phyloP scores from a whole-genome alignment of 257 asterid species.

The Solanum rostratum region DNA sequence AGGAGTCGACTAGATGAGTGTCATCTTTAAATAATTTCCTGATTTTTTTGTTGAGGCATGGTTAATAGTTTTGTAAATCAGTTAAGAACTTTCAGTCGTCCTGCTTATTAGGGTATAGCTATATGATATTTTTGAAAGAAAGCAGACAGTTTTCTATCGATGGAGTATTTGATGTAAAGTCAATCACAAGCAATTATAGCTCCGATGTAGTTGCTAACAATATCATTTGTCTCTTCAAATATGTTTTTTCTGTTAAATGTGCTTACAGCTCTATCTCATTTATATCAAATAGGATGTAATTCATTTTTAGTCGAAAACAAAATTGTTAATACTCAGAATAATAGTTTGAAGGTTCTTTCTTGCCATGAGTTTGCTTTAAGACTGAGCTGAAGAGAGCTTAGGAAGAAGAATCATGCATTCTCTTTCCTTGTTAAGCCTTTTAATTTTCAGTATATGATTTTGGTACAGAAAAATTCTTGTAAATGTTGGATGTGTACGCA shows the following conservation, averaged over 20 bases:
- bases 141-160: neutral
- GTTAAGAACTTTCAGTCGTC: neutral
- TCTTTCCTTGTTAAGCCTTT: too few species aligned
- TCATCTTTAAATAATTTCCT: slow-evolving; percentile 10
- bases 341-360: too few species aligned
- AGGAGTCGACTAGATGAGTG: slow-evolving; percentile 77
- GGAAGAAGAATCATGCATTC: neutral
- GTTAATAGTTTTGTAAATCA: neutral
- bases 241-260: neutral
- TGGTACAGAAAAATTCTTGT: too few species aligned
- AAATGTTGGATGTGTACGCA: too few species aligned
- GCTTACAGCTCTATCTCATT: neutral
- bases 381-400: too few species aligned
- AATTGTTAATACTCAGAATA: too few species aligned
- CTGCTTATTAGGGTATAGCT: neutral
- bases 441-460: too few species aligned
- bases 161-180: neutral
- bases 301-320: too few species aligned
- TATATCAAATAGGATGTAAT: too few species aligned
- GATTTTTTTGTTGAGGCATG: neutral
- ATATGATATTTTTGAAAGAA: neutral
- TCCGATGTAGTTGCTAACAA: neutral
- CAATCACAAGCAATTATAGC: neutral
- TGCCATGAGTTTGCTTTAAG: too few species aligned
- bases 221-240: neutral